Evolutionary conservation across 495 filamentous ascomycete species (phyloP).

Genomic region (Penicillium maclennaniae): DNA sequence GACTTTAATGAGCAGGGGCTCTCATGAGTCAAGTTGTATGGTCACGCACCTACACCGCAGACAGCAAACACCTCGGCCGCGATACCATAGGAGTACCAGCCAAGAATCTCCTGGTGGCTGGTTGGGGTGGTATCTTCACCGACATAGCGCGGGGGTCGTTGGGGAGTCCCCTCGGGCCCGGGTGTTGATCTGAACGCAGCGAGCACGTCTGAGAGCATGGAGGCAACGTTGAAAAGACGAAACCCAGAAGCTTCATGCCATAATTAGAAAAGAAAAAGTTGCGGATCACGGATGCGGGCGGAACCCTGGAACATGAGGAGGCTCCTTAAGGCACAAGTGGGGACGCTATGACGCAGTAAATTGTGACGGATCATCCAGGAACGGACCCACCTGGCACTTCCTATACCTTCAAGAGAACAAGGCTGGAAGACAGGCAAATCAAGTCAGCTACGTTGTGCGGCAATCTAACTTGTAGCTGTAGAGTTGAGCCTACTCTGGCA

Average conservation of each 20-base stretch:
- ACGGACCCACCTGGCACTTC: background rate
- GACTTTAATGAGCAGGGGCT: constrained; percentile 7
- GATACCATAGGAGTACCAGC: constrained; percentile 89
- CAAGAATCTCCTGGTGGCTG: constrained; percentile 70
- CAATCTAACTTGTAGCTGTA: too few relatives aligned
- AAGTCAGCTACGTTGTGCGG: too few relatives aligned
- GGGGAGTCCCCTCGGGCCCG: constrained; percentile 20
- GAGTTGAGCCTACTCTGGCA: too few relatives aligned
- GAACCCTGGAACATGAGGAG: background rate
- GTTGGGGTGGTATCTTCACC: constrained; percentile 83
- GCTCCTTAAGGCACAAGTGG: background rate
- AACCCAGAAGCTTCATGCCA: background rate
- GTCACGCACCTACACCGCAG: constrained; percentile 57
- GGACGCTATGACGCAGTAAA: background rate
- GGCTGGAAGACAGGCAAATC: too few relatives aligned
- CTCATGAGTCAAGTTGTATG: constrained; percentile 3
- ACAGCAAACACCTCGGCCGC: constrained; percentile 91
- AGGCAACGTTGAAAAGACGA: background rate
- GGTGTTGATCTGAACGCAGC: constrained; percentile 18
- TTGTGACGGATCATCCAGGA: background rate
- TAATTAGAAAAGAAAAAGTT: background rate
- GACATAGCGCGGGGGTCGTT: constrained; percentile 52
- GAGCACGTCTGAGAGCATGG: constrained; percentile 21
- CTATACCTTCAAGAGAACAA: background rate
- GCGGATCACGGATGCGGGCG: background rate